Evolutionary conservation across 345 rosid genomes (phyloP).

Genomic region (Populus deltoides): DNA sequence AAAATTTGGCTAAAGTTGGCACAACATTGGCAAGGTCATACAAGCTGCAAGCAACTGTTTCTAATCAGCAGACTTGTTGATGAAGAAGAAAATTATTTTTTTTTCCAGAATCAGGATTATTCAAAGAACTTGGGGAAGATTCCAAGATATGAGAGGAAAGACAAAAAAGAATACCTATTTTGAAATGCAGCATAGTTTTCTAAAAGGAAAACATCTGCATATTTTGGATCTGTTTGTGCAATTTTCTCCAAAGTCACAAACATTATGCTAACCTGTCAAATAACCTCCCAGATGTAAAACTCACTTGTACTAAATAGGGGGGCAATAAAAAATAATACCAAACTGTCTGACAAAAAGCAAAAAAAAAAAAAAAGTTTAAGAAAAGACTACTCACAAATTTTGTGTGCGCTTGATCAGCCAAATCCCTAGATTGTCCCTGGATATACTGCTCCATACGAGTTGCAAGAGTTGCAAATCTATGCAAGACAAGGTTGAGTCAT

Average conservation of each 20-base stretch:
- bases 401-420: constrained; percentile 96
- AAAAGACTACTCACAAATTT: constrained; percentile 72
- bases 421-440: constrained; percentile 94
- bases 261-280: constrained; percentile 87
- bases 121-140: not conserved
- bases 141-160: not conserved
- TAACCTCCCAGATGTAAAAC: constrained; percentile 18
- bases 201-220: constrained; percentile 82
- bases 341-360: not conserved
- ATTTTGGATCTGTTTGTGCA: constrained; percentile 88
- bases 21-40: constrained; percentile 97
- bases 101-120: not conserved
- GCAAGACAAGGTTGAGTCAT: constrained; percentile 7
- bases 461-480: constrained; percentile 94
- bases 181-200: constrained; percentile 99
- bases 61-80: constrained; percentile 24
- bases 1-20: constrained; percentile 93
- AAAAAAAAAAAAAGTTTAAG: not conserved
- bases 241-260: constrained; percentile 91
- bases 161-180: constrained; percentile 54
- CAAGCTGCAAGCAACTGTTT: constrained; percentile 55
- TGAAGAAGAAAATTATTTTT: not conserved
- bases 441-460: constrained; percentile 99
- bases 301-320: not conserved
- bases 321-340: not conserved